Base-by-base conservation (phyloP, 1,284 basidiomycete genomes). In the Microbotryomycetes sp. region DNA sequence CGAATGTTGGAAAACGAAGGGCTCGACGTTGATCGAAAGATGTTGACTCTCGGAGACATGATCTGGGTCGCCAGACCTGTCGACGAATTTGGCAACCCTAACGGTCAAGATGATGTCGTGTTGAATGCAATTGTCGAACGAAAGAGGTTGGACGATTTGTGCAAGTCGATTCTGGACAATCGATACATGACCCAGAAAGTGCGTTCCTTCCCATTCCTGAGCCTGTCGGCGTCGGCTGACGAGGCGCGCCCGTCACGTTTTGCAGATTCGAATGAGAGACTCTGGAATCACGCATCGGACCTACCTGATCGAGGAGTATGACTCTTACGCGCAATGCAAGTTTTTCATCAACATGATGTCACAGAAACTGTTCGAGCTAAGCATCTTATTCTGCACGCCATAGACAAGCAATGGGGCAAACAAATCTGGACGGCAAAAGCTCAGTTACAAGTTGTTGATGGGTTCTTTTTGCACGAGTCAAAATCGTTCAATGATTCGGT, bases 141-240 rank as follows among this genome's bases (percentile, higher is more conserved):
- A 53, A 83, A 83, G 67, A 66, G 81, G 21, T 71, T 82, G 23
- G 81, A 82, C 59, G 81, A 83, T 72, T 64, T 83, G 49, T 75
- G 75, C 30, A 70, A 61, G 9, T 81, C 79, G 52, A 79, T 83
- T 59, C 71, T 75, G 24, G 82, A 82, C 62, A 79, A 80, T 4
- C 71, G 82, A 21, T 83, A 81, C 70, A 74, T 75, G 57, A 80
- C 81, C 59, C 82, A 83, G 66, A 82, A 82, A 73, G 80, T 79
- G 62, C 71, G 76, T 70, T 4, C n/a, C n/a, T n/a, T n/a, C n/a
- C n/a, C n/a, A n/a, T n/a, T n/a, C n/a, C n/a, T n/a, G n/a, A n/a
- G n/a, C n/a, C n/a, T n/a, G n/a, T 11, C 9, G 28, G 31, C n/a
- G 27, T 24, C 21, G n/a, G 18, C 13, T 21, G 27, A 56, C 16